Conservation (phyloP, 225 moss, liverwort and hornwort genomes). For the Bryoerythrophyllum caledonicum region DNA sequence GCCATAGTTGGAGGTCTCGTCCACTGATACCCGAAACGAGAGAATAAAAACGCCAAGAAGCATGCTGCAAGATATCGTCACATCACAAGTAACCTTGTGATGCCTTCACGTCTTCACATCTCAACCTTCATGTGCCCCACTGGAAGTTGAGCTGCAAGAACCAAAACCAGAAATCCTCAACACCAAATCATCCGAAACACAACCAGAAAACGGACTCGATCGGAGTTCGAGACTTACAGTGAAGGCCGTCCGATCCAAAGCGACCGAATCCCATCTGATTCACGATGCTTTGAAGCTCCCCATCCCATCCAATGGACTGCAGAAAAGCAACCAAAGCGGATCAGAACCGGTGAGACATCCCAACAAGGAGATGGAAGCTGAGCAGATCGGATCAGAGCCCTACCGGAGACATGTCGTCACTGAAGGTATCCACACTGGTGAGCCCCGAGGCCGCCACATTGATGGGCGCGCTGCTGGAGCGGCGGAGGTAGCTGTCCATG, state of each 20-base stretch:
- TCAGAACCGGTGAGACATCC: not conserved
- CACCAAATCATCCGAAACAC: not conserved
- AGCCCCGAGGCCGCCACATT: conserved; percentile 29
- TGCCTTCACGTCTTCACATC: conserved; percentile 28
- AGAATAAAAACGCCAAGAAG: no score
- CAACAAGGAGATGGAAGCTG: not conserved
- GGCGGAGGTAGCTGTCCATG: conserved; percentile 46
- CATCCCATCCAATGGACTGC: conserved; percentile 51
- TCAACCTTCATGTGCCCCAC: conserved; percentile 54
- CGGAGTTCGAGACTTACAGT: conserved; percentile 28
- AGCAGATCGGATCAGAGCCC: not conserved
- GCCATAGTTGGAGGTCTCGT: not conserved
- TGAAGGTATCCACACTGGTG: conserved; percentile 29
- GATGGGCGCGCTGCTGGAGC: conserved; percentile 41
- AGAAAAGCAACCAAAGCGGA: not conserved
- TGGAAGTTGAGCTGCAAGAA: conserved; percentile 44
- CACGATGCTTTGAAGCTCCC: conserved; percentile 57
- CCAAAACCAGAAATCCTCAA: conserved; percentile 16
- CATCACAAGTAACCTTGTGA: no score
- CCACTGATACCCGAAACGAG: conserved; percentile 3
- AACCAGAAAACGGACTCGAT: not conserved
- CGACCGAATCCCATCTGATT: conserved; percentile 47
- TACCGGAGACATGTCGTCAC: conserved; percentile 43
- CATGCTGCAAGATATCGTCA: no score
- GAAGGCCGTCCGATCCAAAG: conserved; percentile 38